These are phyloP conservation scores for Cordyceps tenuipes DNA, from an alignment of 2,329 filamentous ascomycete genomes.

Conservation along the genomic window DNA sequence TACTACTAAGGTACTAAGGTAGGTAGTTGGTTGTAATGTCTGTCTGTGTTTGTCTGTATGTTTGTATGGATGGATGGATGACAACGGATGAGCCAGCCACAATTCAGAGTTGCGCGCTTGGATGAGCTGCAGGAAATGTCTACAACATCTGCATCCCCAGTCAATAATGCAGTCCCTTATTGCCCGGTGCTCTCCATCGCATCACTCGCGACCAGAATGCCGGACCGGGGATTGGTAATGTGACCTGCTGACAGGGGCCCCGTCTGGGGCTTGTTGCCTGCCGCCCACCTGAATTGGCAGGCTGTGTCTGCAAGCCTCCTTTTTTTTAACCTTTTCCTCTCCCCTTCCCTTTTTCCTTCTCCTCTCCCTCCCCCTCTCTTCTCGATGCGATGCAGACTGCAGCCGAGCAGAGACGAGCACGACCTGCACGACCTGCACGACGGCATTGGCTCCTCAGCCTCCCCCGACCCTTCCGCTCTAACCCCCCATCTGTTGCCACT, in stretches of 20 bases:
- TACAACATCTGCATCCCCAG: not conserved
- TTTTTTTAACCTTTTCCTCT: not conserved
- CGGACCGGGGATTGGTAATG: conserved; percentile 5
- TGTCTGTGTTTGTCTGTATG: not conserved
- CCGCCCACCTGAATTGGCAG: conserved; percentile 1
- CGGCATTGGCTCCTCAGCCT: not conserved
- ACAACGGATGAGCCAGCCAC: not conserved
- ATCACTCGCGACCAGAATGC: not conserved
- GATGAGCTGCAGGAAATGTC: not conserved
- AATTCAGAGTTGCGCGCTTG: not conserved
- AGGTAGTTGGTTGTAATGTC: not conserved
- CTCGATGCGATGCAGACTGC: not conserved
- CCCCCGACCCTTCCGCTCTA: not conserved
- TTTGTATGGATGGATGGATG: too few relatives aligned
- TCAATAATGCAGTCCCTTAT: not conserved
- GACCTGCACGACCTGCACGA: conserved; percentile 4
- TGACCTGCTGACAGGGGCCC: not conserved
- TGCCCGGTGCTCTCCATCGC: not conserved
- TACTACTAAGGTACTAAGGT: too few relatives aligned
- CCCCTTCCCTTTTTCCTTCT: not conserved
- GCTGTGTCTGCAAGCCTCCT: conserved; percentile 4
- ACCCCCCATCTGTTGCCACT: not conserved
- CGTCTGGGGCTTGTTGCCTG: not conserved
- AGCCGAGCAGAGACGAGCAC: not conserved
- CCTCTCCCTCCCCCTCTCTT: not conserved